phyloP scores from a whole-genome alignment of 2,329 filamentous ascomycete genomes.

The Karstenula rhodostoma region DNA sequence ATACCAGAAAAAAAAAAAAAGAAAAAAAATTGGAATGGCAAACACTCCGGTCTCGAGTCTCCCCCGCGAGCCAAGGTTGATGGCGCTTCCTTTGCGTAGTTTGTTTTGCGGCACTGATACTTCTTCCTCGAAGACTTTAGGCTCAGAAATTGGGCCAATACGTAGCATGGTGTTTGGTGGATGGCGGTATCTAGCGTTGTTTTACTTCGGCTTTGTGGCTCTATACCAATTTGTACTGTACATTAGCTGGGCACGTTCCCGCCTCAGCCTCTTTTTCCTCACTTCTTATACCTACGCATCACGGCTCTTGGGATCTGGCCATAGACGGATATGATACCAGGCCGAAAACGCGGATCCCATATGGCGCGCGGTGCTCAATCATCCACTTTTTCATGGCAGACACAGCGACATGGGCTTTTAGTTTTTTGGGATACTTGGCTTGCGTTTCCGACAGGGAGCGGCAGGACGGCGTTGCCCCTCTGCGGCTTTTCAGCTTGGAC shows the following conservation, averaged over 20 bases:
- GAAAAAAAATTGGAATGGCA: constrained; percentile 23
- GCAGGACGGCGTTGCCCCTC: neutral
- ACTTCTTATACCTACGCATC: constrained; percentile 11
- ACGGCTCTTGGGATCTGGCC: constrained; percentile 19
- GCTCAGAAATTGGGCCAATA: neutral
- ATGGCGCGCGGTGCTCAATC: constrained; percentile 4
- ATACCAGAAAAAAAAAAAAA: neutral
- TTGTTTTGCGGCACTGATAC: neutral
- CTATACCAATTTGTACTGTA: constrained; percentile 40
- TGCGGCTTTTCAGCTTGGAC: neutral
- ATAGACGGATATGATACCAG: constrained; percentile 16
- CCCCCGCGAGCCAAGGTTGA: constrained; percentile 12
- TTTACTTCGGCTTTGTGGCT: constrained; percentile 21
- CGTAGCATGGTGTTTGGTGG: constrained; percentile 38
- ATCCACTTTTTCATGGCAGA: constrained; percentile 2
- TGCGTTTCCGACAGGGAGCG: neutral
- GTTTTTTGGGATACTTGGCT: constrained; percentile 10
- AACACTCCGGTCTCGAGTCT: constrained; percentile 18
- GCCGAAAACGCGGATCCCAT: constrained; percentile 8
- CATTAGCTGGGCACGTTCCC: constrained; percentile 22
- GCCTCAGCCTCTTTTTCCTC: neutral
- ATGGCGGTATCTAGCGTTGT: constrained; percentile 11
- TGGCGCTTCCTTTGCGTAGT: neutral
- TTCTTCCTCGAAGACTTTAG: neutral
- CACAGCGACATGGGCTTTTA: neutral